Percentiles rank a stretch among this genome's conserved stretches.
phyloP scores from a whole-genome alignment of 495 filamentous ascomycete species.

The Podospora fimiseda region DNA sequence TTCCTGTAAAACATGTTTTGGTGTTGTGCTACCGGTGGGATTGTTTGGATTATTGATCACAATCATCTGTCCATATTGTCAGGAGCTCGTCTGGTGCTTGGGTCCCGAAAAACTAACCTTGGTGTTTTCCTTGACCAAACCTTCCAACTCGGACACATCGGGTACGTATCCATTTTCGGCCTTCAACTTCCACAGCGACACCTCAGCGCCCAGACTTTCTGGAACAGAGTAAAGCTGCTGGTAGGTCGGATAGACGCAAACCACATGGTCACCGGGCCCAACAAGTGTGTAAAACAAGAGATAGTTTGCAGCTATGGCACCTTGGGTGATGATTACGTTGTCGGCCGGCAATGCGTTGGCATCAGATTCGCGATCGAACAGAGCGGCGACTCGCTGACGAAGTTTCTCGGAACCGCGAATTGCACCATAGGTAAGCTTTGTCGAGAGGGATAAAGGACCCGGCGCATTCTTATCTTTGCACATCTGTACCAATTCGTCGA shows the following conservation, averaged over 20 bases:
- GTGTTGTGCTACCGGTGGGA: slow-evolving; percentile 70
- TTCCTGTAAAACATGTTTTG: slow-evolving; percentile 49
- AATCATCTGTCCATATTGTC: slow-evolving; percentile 18
- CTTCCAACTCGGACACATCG: slow-evolving; percentile 59
- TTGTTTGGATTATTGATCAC: slow-evolving; percentile 80
- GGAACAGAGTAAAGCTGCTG: slow-evolving; percentile 81
- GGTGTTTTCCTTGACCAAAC: slow-evolving; percentile 65
- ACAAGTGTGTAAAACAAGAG: slow-evolving; percentile 68
- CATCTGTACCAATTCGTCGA: slow-evolving; percentile 59
- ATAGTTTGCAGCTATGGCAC: slow-evolving; percentile 82
- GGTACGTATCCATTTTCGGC: slow-evolving; percentile 60
- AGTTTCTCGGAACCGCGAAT: slow-evolving; percentile 27
- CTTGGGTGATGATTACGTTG: slow-evolving; percentile 70
- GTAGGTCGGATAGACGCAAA: slow-evolving; percentile 87
- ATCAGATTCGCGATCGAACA: slow-evolving; percentile 15
- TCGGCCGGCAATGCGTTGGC: slow-evolving; percentile 32
- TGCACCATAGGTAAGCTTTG: slow-evolving; percentile 30
- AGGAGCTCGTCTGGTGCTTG: neutral
- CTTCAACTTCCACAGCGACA: slow-evolving; percentile 71
- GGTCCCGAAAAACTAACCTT: slow-evolving; percentile 37
- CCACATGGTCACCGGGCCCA: slow-evolving; percentile 77
- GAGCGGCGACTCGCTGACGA: slow-evolving; percentile 21
- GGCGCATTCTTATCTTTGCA: slow-evolving; percentile 50
- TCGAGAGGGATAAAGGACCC: slow-evolving; percentile 44
- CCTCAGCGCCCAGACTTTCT: slow-evolving; percentile 69